Evolutionary conservation across 2,329 filamentous ascomycete species (phyloP).

Genomic region (Diaporthe capsici): DNA sequence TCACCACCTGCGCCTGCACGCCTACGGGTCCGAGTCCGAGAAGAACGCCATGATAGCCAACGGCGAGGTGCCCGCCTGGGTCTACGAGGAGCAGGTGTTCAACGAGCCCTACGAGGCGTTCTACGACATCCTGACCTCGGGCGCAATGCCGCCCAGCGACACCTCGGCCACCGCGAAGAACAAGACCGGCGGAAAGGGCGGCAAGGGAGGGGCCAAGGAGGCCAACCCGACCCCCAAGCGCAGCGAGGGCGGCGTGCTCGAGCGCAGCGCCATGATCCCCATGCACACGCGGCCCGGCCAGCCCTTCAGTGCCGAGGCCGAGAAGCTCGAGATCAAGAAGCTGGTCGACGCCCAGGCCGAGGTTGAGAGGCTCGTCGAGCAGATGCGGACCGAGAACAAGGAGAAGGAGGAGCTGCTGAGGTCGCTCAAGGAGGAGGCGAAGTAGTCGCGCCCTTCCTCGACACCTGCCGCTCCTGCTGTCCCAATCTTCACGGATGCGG

Average conservation of each 20-base stretch:
- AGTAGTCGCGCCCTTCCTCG: constrained; percentile 38
- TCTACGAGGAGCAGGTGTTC: constrained; percentile 95
- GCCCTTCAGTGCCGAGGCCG: constrained; percentile 81
- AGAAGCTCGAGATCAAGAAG: constrained; percentile 73
- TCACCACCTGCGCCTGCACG: constrained; percentile 91
- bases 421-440: constrained; percentile 70
- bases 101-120: constrained; percentile 96
- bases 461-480: not conserved
- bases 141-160: constrained; percentile 65
- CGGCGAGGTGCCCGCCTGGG: constrained; percentile 81
- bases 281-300: constrained; percentile 75
- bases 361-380: constrained; percentile 72
- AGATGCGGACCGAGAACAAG: constrained; percentile 72
- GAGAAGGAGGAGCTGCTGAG: constrained; percentile 74
- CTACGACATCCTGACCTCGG: constrained; percentile 86
- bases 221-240: constrained; percentile 54
- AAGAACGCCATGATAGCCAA: constrained; percentile 71
- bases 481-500: not conserved
- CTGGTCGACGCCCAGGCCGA: constrained; percentile 75
- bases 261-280: constrained; percentile 83
- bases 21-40: constrained; percentile 87
- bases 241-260: constrained; percentile 68
- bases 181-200: constrained; percentile 56
- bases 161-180: constrained; percentile 21
- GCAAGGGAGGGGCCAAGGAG: constrained; percentile 63